Evolutionary conservation across 345 rosid genomes (phyloP).

Genomic region (Euphorbia peplus): DNA sequence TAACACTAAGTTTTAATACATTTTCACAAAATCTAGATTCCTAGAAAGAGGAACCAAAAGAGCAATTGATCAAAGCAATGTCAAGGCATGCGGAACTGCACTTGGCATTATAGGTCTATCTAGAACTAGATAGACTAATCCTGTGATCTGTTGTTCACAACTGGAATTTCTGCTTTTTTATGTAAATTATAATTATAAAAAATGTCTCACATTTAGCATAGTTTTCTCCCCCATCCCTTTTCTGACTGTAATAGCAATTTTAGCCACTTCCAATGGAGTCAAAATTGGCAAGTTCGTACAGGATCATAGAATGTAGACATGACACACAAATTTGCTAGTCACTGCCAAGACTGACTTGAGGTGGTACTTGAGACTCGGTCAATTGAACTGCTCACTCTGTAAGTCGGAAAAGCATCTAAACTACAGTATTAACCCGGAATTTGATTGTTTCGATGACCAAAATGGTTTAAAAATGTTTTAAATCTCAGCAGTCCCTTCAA

Average conservation of each 20-base stretch:
- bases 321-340: background rate
- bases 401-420: slow-evolving; percentile 2
- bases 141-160: background rate
- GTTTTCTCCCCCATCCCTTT: background rate
- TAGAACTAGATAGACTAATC: background rate
- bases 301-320: background rate
- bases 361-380: background rate
- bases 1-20: background rate
- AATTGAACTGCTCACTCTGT: background rate
- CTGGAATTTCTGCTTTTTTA: too few species aligned
- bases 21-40: background rate
- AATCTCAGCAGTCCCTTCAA: background rate
- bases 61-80: background rate
- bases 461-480: slow-evolving; percentile 3
- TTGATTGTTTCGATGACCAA: background rate
- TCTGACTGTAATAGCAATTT: background rate
- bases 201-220: slow-evolving; percentile 1
- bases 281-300: background rate
- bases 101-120: background rate
- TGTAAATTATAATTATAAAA: too few species aligned
- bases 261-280: background rate
- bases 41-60: background rate
- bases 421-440: background rate
- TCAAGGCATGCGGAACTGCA: background rate
- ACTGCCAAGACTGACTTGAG: slow-evolving; percentile 6